Conservation (phyloP, 2,329 filamentous ascomycete genomes). For the Colletotrichum trifolii region DNA sequence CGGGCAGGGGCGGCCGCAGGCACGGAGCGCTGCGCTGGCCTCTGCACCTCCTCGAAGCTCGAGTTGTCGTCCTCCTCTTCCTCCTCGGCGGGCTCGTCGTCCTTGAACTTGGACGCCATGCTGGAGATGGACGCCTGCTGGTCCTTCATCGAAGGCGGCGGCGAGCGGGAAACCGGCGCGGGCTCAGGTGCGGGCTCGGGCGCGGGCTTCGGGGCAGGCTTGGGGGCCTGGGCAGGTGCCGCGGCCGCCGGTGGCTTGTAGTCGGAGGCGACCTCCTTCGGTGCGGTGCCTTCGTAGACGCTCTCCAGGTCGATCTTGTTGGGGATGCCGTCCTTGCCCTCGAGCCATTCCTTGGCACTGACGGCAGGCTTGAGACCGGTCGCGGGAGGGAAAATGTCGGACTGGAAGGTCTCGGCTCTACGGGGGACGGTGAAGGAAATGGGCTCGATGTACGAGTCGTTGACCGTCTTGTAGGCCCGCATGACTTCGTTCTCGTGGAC, state of each 20-base stretch:
- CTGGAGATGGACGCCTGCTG: constrained; percentile 89
- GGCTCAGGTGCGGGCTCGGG: constrained; percentile 62
- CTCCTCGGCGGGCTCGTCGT: constrained; percentile 70
- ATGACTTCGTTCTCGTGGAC: constrained; percentile 97
- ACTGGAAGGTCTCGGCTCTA: constrained; percentile 93
- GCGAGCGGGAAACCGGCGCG: constrained; percentile 51
- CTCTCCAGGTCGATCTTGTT: constrained; percentile 95
- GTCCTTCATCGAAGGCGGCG: constrained; percentile 79
- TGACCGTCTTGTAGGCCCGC: constrained; percentile 96
- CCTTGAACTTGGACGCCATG: constrained; percentile 88
- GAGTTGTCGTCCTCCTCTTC: constrained; percentile 75
- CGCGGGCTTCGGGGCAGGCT: constrained; percentile 62
- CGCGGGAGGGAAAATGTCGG: constrained; percentile 94
- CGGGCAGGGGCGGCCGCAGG: constrained; percentile 45
- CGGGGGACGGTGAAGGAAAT: constrained; percentile 97
- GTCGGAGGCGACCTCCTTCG: constrained; percentile 79
- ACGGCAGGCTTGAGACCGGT: constrained; percentile 83
- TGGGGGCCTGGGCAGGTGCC: constrained; percentile 55
- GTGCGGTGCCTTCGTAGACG: constrained; percentile 85
- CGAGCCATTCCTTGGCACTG: constrained; percentile 84
- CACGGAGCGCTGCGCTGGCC: constrained; percentile 73
- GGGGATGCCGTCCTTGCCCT: constrained; percentile 84
- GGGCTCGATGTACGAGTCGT: constrained; percentile 93
- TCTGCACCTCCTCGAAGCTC: constrained; percentile 87
- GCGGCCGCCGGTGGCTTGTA: constrained; percentile 68